These are phyloP conservation scores for Plasmodium gonderi DNA, from an alignment of 169 alveolate species.

Conservation along the genomic window DNA sequence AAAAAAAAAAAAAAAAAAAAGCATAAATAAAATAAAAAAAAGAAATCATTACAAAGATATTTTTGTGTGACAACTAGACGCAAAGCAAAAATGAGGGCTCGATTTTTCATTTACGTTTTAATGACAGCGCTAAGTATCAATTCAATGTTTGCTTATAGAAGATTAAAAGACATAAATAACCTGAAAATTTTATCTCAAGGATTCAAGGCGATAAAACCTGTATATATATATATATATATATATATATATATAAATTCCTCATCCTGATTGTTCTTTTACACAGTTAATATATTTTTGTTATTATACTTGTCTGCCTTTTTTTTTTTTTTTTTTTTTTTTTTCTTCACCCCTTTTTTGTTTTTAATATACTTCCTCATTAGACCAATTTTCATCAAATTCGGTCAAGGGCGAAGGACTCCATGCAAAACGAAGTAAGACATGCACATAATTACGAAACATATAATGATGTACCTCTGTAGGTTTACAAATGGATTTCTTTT, in stretches of 20 bases:
- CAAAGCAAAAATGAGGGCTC: conserved; percentile 32
- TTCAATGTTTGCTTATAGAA: conserved; percentile 28
- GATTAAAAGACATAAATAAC: not conserved
- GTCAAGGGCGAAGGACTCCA: not conserved
- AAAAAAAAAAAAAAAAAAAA: not conserved
- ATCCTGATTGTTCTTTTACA: not conserved
- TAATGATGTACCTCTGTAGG: not conserved
- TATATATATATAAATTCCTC: too few species aligned
- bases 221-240: too few species aligned
- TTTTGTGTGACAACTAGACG: not conserved
- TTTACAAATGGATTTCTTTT: not conserved
- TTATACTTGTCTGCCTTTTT: not conserved
- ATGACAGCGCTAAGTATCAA: not conserved
- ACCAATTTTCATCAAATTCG: conserved; percentile 4
- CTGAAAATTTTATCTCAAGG: conserved; percentile 4
- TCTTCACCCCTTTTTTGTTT: not conserved
- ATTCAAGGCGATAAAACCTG: conserved; percentile 16
- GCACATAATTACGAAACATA: not conserved
- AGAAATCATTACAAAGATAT: not conserved
- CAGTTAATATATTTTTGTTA: not conserved
- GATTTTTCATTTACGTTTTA: not conserved
- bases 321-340: not conserved
- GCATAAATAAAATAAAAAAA: not conserved
- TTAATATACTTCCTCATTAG: not conserved
- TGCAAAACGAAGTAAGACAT: not conserved